Conservation (phyloP, 352 stramenopile species). For the Elongisporangium undulatum region DNA sequence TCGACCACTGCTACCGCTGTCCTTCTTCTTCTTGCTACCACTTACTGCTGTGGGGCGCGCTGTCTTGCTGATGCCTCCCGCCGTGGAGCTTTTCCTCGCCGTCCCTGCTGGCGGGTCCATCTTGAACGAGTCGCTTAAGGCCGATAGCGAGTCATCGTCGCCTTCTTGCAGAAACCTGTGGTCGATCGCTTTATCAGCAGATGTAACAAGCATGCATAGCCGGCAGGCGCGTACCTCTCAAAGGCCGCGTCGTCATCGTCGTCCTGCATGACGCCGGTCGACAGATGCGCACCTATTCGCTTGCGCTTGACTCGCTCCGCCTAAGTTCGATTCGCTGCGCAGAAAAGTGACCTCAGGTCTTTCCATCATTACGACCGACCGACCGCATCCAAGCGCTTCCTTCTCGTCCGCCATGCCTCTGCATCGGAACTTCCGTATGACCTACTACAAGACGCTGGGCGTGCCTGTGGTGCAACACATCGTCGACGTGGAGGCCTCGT, state of each 20-base stretch:
- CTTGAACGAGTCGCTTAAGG: conserved; percentile 17
- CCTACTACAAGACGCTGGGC: conserved; percentile 86
- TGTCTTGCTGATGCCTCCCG: conserved; percentile 3
- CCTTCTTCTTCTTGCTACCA: conserved; percentile 12
- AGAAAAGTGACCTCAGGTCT: background rate
- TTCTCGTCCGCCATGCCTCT: conserved; percentile 34
- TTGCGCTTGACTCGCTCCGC: background rate
- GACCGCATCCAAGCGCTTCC: background rate
- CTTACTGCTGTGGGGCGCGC: conserved; percentile 15
- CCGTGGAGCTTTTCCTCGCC: background rate
- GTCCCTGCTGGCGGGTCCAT: conserved; percentile 3
- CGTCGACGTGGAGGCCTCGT: conserved; percentile 74
- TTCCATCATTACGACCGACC: background rate
- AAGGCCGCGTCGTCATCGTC: conserved; percentile 63
- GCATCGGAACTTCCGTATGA: conserved; percentile 78
- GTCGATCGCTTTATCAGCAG: conserved; percentile 1
- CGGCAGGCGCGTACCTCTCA: conserved; percentile 32
- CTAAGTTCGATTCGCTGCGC: conserved; percentile 4
- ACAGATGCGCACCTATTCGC: background rate
- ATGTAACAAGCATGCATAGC: conserved; percentile 2
- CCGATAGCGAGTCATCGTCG: conserved; percentile 45
- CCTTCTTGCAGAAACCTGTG: conserved; percentile 48
- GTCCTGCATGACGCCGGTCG: conserved; percentile 12
- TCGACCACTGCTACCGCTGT: conserved; percentile 1
- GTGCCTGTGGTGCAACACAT: conserved; percentile 83